phyloP scores from a whole-genome alignment of 768 basidiomycete species.

The Macrolepiota albuminosa region DNA sequence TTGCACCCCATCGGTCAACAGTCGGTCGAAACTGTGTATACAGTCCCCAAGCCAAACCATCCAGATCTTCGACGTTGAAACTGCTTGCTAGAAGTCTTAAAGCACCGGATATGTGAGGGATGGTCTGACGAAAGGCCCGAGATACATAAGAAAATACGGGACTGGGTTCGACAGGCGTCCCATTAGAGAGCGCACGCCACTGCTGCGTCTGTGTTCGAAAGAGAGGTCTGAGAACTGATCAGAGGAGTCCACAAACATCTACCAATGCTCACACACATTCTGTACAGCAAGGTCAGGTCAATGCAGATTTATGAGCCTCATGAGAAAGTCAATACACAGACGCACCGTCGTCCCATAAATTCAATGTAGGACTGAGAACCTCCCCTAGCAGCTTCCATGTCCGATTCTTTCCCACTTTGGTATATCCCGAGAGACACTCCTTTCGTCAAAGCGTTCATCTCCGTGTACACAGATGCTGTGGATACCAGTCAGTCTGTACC shows the following conservation, averaged over 20 bases:
- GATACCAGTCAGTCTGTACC: neutral
- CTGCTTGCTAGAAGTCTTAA: constrained; percentile 63
- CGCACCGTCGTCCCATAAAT: constrained; percentile 71
- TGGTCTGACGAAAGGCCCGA: constrained; percentile 73
- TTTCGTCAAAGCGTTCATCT: constrained; percentile 85
- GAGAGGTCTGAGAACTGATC: constrained; percentile 53
- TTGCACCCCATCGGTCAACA: constrained; percentile 80
- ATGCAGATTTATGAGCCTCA: constrained; percentile 25
- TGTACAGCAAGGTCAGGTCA: constrained; percentile 22
- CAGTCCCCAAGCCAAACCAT: constrained; percentile 64
- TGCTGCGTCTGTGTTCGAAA: constrained; percentile 62
- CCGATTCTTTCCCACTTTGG: constrained; percentile 46
- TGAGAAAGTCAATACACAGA: neutral
- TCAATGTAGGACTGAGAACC: constrained; percentile 83
- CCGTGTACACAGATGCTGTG: constrained; percentile 86
- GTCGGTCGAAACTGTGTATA: constrained; percentile 87
- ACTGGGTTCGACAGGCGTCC: constrained; percentile 63
- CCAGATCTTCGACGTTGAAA: constrained; percentile 55
- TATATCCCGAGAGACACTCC: constrained; percentile 82
- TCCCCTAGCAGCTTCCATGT: constrained; percentile 46
- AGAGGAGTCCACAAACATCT: neutral
- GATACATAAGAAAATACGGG: constrained; percentile 84
- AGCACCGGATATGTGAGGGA: constrained; percentile 73
- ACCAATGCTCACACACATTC: constrained; percentile 9
- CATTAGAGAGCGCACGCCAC: constrained; percentile 81